Conservation (phyloP, 805 yeast species). For the Myxozyma vanderwaltii region DNA sequence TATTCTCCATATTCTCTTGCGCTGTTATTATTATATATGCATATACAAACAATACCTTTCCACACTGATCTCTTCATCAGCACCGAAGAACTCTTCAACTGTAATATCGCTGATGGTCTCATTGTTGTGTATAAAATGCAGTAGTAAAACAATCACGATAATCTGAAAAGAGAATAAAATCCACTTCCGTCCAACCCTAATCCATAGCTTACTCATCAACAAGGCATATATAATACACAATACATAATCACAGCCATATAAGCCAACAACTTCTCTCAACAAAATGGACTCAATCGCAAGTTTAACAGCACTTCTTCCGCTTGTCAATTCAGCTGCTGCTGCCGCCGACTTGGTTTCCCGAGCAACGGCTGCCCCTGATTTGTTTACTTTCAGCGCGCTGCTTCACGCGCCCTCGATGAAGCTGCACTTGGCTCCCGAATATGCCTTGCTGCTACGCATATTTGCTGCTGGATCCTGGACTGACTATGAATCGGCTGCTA, state of each 20-base stretch:
- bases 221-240: too few relatives aligned
- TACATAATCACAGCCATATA: too few relatives aligned
- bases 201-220: too few relatives aligned
- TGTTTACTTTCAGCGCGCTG: slow-evolving; percentile 17
- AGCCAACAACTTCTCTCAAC: not conserved
- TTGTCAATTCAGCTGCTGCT: slow-evolving; percentile 21
- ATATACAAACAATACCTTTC: too few relatives aligned
- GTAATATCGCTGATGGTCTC: slow-evolving; percentile 1
- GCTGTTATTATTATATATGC: not conserved
- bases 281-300: not conserved
- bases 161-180: too few relatives aligned
- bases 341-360: slow-evolving; percentile 27
- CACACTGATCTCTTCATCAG: slow-evolving; percentile 48
- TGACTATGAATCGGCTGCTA: slow-evolving; percentile 13
- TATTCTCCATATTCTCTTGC: not conserved
- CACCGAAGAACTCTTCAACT: slow-evolving; percentile 43
- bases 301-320: slow-evolving; percentile 19
- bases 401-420: slow-evolving; percentile 7
- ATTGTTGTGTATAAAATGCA: not conserved
- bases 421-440: slow-evolving; percentile 5
- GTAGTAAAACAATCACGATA: too few relatives aligned
- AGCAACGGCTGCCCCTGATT: slow-evolving; percentile 24
- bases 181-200: too few relatives aligned
- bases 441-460: slow-evolving; percentile 11
- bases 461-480: slow-evolving; percentile 32